Evolutionary conservation across 2,329 filamentous ascomycete genomes (phyloP).

Genomic region (Karstenula rhodostoma): DNA sequence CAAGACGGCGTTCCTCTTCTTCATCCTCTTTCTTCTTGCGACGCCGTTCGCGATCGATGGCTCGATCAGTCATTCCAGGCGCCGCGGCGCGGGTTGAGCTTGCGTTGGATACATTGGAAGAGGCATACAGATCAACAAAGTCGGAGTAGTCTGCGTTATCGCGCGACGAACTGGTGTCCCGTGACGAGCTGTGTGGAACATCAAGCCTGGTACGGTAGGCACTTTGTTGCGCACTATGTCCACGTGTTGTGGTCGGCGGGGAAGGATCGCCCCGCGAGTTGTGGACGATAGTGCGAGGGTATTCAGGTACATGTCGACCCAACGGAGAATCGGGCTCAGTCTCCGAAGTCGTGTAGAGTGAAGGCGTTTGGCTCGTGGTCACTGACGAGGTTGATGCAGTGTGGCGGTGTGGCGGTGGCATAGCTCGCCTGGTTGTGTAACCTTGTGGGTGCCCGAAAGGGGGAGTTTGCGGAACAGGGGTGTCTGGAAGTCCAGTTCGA

Average conservation of each 20-base stretch:
- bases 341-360: slow-evolving; percentile 39
- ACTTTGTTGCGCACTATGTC: slow-evolving; percentile 21
- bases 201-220: slow-evolving; percentile 32
- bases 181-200: slow-evolving; percentile 24
- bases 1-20: slow-evolving; percentile 29
- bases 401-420: slow-evolving; percentile 33
- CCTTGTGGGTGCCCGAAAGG: slow-evolving; percentile 25
- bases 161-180: slow-evolving; percentile 22
- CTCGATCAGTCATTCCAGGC: slow-evolving; percentile 33
- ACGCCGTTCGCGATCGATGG: slow-evolving; percentile 29
- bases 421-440: slow-evolving; percentile 30
- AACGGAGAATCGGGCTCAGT: slow-evolving; percentile 37
- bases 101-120: slow-evolving; percentile 24
- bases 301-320: slow-evolving; percentile 28
- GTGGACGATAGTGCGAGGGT: slow-evolving; percentile 39
- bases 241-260: slow-evolving; percentile 27
- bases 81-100: slow-evolving; percentile 26
- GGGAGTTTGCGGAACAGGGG: slow-evolving; percentile 27
- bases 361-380: slow-evolving; percentile 36
- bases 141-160: slow-evolving; percentile 29
- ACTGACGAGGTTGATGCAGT: slow-evolving; percentile 40
- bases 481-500: slow-evolving; percentile 44
- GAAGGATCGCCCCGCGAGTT: slow-evolving; percentile 30
- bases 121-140: slow-evolving; percentile 25
- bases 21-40: slow-evolving; percentile 33